Evolutionary conservation across 768 basidiomycete species (phyloP).

Genomic region (Rhizopogon rudus): DNA sequence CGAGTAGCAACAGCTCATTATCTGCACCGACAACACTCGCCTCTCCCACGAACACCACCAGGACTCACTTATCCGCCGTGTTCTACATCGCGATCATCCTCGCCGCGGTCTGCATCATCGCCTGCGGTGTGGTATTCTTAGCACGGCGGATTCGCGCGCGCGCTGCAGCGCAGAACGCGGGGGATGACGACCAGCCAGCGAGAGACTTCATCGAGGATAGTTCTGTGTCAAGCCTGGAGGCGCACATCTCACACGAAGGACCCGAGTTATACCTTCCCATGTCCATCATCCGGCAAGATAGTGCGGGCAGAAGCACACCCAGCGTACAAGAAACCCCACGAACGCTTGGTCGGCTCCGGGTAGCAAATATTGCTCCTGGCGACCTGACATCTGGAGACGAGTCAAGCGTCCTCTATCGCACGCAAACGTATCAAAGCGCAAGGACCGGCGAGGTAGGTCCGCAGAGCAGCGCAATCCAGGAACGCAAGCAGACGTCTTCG

Average conservation of each 20-base stretch:
- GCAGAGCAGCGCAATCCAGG: constrained; percentile 10
- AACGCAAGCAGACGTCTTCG: constrained; percentile 16
- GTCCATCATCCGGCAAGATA: constrained; percentile 14
- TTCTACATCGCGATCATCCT: constrained; percentile 50
- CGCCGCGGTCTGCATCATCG: constrained; percentile 40
- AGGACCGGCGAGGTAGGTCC: constrained; percentile 9
- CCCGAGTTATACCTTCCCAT: constrained; percentile 19
- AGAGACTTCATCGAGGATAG: constrained; percentile 10
- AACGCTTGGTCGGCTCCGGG: constrained; percentile 41
- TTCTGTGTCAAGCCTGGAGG: neutral
- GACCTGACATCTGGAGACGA: constrained; percentile 35
- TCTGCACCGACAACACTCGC: constrained; percentile 7
- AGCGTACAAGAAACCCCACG: constrained; percentile 26
- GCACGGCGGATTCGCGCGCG: constrained; percentile 45
- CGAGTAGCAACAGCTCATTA: neutral
- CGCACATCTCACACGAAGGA: neutral
- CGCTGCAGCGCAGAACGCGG: constrained; percentile 28
- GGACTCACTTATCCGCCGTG: constrained; percentile 23
- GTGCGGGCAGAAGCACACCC: constrained; percentile 13
- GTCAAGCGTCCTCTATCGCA: neutral
- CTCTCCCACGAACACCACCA: constrained; percentile 16
- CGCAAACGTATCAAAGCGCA: neutral
- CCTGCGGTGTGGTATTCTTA: constrained; percentile 40
- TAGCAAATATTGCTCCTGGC: constrained; percentile 45
- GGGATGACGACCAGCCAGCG: constrained; percentile 31